Base-by-base conservation (phyloP, 2,329 filamentous ascomycete genomes). In the Teratosphaeria destructans region DNA sequence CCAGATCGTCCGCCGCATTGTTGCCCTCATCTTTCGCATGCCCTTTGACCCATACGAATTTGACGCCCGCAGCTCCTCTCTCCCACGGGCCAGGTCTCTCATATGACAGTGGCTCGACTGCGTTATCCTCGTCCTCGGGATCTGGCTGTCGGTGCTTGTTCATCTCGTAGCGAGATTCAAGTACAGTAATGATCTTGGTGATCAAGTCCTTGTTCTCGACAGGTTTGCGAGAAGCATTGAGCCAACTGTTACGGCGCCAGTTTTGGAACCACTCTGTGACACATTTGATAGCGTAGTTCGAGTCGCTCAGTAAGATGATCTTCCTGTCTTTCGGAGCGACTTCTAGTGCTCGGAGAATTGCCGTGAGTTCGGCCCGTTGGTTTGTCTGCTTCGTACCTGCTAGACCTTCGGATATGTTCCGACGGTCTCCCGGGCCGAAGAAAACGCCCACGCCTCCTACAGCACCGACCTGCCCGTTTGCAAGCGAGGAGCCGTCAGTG, bases 321-420 rank as follows among this genome's bases (percentile, higher is more conserved):
- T 85, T 79, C 60, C 88, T 81, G 60, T 86, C 79, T 16, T 82
- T 75, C 0, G 89, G 86, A 1, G 86, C 85, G 54, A 87, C 82
- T 68, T 96, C 85, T 26, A 97, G 79, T 0, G 92, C 92, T 60
- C 92, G 87, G 34, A 89, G 79, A 63, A 97, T 87, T 7, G 91
- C 94, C 27, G 89, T 92, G 60, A 99, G 79, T 76, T 99, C 94
- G n/a, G 93, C 94, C 3, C 94, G 88, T 73, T 97, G 90, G 72
- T 99, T 99, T 0, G 94, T 97, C 75, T 97, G 94, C 10, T 81
- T 79, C 16, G 81, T 78, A 56, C 90, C 90, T 57, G 80, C 75
- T 2, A 96, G 82, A 3, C 85, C 84, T 74, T 95, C 91, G 12
- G 89, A 89, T 27, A 95, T 75, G 68, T 88, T 88, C 39, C 70